These are phyloP conservation scores for Antrodiella citrinella DNA, from an alignment of 768 basidiomycete genomes.

Conservation along the genomic window DNA sequence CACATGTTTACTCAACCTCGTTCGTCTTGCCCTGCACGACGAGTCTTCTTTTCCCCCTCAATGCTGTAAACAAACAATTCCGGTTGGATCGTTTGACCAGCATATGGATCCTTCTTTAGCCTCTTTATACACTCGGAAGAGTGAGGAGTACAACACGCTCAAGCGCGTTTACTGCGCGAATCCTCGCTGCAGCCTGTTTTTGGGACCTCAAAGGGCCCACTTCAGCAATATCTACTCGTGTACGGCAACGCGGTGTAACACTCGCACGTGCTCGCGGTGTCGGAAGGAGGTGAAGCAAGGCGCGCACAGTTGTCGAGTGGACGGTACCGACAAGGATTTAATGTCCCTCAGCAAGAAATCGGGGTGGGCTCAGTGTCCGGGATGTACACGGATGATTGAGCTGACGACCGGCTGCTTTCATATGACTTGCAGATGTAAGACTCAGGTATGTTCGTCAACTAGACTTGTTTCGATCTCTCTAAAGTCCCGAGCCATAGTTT, in stretches of 20 bases:
- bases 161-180: conserved; percentile 23
- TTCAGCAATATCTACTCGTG: conserved; percentile 9
- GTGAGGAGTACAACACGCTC: conserved; percentile 16
- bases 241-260: conserved; percentile 8
- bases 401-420: conserved; percentile 20
- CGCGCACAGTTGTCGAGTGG: conserved; percentile 13
- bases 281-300: conserved; percentile 7
- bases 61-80: conserved; percentile 20
- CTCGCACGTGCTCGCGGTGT: conserved; percentile 17
- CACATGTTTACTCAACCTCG: conserved; percentile 17
- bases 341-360: conserved; percentile 8
- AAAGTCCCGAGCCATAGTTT: no score
- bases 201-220: conserved; percentile 14
- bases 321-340: conserved; percentile 8
- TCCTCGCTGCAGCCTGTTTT: conserved; percentile 19
- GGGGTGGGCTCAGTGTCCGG: conserved; percentile 22
- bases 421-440: conserved; percentile 21
- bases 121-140: conserved; percentile 11
- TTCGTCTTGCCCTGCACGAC: conserved; percentile 15
- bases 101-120: conserved; percentile 8
- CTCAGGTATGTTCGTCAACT: conserved; percentile 1
- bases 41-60: conserved; percentile 22
- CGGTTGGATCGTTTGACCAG: conserved; percentile 10
- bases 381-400: conserved; percentile 21
- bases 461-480: no score